A percentile compares a stretch with the other conserved stretches of the same genome.
Evolutionary conservation across 495 filamentous ascomycete genomes (phyloP).

Genomic region (Talaromyces trachyspermus): DNA sequence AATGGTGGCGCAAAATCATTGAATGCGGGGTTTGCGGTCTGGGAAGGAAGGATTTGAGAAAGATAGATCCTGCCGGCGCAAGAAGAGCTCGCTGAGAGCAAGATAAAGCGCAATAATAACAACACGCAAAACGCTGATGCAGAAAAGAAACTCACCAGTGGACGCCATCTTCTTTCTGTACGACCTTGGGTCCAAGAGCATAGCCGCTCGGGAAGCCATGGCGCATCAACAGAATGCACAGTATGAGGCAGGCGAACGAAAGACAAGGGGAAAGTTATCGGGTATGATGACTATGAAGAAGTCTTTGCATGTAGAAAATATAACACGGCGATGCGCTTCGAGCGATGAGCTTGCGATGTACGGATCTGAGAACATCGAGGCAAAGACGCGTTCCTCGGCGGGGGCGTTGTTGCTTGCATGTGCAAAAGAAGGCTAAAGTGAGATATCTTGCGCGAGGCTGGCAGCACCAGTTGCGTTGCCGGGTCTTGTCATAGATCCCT

Average conservation of each 20-base stretch:
- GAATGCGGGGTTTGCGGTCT: neutral
- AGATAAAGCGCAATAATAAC: neutral
- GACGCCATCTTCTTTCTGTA: constrained; percentile 26
- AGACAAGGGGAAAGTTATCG: neutral
- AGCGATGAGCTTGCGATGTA: constrained; percentile 9
- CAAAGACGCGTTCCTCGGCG: constrained; percentile 7
- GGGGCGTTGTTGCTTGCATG: neutral
- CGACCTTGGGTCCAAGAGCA: constrained; percentile 36
- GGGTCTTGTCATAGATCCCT: neutral
- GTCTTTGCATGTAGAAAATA: neutral
- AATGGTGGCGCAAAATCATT: neutral
- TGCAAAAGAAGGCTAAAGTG: neutral
- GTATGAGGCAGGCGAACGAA: neutral
- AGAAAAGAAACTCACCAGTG: constrained; percentile 20
- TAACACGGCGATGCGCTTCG: constrained; percentile 9
- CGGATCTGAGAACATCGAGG: no score
- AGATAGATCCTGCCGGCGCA: neutral
- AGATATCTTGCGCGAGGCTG: neutral
- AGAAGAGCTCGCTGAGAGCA: neutral
- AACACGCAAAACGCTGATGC: neutral
- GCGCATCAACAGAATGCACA: neutral
- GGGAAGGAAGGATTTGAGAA: constrained; percentile 11
- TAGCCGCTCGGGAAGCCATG: constrained; percentile 38
- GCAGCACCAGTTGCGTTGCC: neutral
- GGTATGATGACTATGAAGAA: neutral